Evolutionary conservation across 1,284 basidiomycete species (phyloP), one percentile per base, ranked within the genome.

Genomic region (Tranzscheliella williamsii): DNA sequence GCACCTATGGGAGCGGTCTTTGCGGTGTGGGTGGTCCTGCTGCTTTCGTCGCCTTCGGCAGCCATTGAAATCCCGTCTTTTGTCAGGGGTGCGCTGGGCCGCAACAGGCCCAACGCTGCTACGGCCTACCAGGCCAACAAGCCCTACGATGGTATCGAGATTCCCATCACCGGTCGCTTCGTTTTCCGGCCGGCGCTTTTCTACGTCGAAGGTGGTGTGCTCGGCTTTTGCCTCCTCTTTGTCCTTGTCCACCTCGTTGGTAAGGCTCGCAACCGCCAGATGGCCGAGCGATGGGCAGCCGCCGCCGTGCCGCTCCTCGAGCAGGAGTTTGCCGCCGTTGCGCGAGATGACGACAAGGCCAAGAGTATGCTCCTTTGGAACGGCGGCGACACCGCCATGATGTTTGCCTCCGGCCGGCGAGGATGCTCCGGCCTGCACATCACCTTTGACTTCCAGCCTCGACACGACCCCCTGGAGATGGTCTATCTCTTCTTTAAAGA

Each of bases 341-440:
- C 58, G 15, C 34, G 67, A 17, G 61, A 67, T 23, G 70, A 70
- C 20, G 46, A 49, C 21, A 38, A 43, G 21, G 24, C 44, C 8
- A 49, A 55, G 21, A 33, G 44, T 2, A 51, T 46, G 6, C 23
- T 45, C 22, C 61, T 76, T 11, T 77, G 75, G 75, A 76, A 77
- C 42, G 75, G 73, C 11, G 70, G 62, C 6, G 58, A 53, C 23
- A 44, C 66, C 24, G 75, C 73, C 5, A 37, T 71, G 20, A 58
- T 76, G 43, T 77, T 72, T 34, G 73, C 73, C 16, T 67, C 61
- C 3, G 75, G 75, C 13, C 67, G 75, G 24, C 47, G 73, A 7
- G 68, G 70, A 12, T 69, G 75, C 16, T 44, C 58, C 3, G 53
- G 62, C 36, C 32, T 75, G 13, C 69, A 75, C 21, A 67, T 72